These are phyloP conservation scores for Neurospora sp. DNA, from an alignment of 495 filamentous ascomycete species.

Conservation along the genomic window DNA sequence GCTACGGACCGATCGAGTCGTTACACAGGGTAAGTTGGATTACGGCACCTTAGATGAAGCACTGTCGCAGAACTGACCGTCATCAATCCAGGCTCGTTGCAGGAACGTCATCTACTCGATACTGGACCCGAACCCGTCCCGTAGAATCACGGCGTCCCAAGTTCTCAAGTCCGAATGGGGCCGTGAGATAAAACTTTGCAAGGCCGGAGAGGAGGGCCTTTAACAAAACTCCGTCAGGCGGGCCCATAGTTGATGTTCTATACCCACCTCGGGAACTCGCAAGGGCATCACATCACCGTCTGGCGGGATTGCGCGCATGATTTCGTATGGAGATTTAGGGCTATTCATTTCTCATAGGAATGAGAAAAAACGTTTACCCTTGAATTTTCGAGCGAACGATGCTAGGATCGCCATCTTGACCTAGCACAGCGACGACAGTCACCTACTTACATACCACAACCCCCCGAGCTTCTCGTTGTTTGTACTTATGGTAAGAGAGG, in stretches of 20 bases:
- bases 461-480: not conserved
- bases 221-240: conserved; percentile 29
- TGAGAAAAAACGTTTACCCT: not conserved
- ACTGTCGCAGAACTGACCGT: conserved; percentile 11
- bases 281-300: conserved; percentile 7
- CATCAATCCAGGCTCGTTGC: conserved; percentile 65
- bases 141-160: conserved; percentile 91
- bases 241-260: not conserved
- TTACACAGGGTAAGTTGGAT: conserved; percentile 71
- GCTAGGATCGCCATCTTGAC: not conserved
- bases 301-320: conserved; percentile 9
- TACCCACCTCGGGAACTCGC: not conserved
- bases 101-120: conserved; percentile 99
- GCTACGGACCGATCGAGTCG: conserved; percentile 92
- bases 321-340: not conserved
- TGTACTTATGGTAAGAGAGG: not conserved
- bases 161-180: conserved; percentile 98
- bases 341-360: not conserved
- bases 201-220: conserved; percentile 84
- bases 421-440: not conserved
- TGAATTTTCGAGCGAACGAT: not conserved
- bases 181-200: conserved; percentile 90
- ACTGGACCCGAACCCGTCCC: conserved; percentile 83
- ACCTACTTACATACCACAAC: not conserved
- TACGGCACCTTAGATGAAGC: not conserved